Conservation (phyloP, 192 early-diverging fungal genomes). For the Dissophora ornata region DNA sequence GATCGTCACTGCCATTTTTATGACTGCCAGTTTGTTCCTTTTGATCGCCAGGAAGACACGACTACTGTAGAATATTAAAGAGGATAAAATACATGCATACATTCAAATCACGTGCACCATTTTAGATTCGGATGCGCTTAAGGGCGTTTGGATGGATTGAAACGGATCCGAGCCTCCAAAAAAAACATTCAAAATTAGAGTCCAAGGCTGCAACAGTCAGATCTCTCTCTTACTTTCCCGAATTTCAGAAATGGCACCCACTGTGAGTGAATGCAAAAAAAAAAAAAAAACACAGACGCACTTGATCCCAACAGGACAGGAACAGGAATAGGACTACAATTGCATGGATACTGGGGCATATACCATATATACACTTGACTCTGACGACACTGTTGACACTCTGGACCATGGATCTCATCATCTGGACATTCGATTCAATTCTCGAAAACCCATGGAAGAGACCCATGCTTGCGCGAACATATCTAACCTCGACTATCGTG, state of each 20-base stretch:
- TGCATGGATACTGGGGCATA: not conserved
- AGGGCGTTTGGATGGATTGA: slow-evolving; percentile 27
- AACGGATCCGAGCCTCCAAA: not conserved
- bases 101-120: too few species aligned
- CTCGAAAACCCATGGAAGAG: too few species aligned
- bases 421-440: not conserved
- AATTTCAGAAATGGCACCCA: slow-evolving; percentile 58
- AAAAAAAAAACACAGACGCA: not conserved
- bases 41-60: slow-evolving; percentile 43
- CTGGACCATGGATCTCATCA: not conserved
- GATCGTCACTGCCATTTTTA: slow-evolving; percentile 57
- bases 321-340: not conserved
- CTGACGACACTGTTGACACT: too few species aligned
- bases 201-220: slow-evolving; percentile 12
- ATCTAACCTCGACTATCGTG: too few species aligned
- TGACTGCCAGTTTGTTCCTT: slow-evolving; percentile 40
- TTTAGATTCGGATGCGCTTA: slow-evolving; percentile 10
- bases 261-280: slow-evolving; percentile 40
- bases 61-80: too few species aligned
- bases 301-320: not conserved
- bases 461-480: too few species aligned
- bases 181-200: slow-evolving; percentile 31
- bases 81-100: too few species aligned
- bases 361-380: too few species aligned
- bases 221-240: slow-evolving; percentile 50